Evolutionary conservation across 2,329 filamentous ascomycete genomes (phyloP), one percentile per base, ranked within the genome.

Genomic region (Chaetothyriales sp.): DNA sequence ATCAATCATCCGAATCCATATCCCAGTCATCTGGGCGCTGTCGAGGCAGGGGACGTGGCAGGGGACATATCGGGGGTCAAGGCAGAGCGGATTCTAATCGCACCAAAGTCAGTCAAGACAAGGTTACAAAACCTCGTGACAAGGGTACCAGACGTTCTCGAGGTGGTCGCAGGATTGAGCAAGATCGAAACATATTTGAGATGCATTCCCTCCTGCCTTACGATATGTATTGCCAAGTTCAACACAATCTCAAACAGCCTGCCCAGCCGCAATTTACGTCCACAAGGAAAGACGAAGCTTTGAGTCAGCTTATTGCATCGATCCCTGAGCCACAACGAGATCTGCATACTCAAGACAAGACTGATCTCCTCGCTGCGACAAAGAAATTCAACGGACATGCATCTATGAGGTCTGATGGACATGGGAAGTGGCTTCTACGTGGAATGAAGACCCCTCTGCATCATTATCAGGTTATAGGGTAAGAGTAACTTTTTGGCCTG

Each of bases 401-500:
- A 10, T 47, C 46, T 1, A 61, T 65, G 0, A 64, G 49, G 50
- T 53, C 54, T 20, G 63, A 69, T 46, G 61, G 61, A 1, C 51
- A 62, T 13, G 63, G 62, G 0, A 63, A 61, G 1, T 71, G 66
- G 65, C 58, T 53, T 22, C 60, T 67, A 2, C 58, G 56, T 25
- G 63, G 64, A 1, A 61, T 70, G 53, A 61, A 60, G 9, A 64
- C 64, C 2, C 63, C 62, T 18, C 50, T 70, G 4, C 66, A 63
- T 43, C 59, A 66, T 51, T 64, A 69, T 51, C 68, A 70, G 60
- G 49, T 61, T 2, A 54, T 62, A 13, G 58, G 58, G 22, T 56
- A 40, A 40, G 33, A 15, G 4, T 40, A 5, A 10, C 15, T 15
- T 40, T 40, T 40, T 40, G 10, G 15, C 15, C 33, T 13, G 10